These are phyloP conservation scores for Verticillium alfalfae DNA, from an alignment of 2,329 filamentous ascomycete genomes.

Conservation along the genomic window DNA sequence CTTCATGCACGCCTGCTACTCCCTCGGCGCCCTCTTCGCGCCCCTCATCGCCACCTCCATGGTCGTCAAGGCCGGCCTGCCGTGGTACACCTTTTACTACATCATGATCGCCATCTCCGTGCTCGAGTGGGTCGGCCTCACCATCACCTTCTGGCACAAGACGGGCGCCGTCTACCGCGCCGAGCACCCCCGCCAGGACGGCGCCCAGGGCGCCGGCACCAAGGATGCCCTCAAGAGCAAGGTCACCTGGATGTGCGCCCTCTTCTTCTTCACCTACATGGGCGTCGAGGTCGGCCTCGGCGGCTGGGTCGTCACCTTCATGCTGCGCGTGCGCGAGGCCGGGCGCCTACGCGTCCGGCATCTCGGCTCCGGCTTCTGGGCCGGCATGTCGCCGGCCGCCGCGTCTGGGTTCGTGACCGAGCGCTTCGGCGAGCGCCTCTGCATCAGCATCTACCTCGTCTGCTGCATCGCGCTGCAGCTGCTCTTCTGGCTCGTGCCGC, in stretches of 20 bases:
- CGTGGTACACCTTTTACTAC: conserved; percentile 68
- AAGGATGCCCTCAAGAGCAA: conserved; percentile 33
- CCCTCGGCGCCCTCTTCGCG: conserved; percentile 56
- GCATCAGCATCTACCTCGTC: conserved; percentile 55
- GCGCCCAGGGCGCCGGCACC: conserved; percentile 22
- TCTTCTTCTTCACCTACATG: conserved; percentile 70
- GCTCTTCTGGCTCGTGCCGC: conserved; percentile 50
- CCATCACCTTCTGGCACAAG: conserved; percentile 53
- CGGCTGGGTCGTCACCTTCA: conserved; percentile 77
- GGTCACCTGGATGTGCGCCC: conserved; percentile 60
- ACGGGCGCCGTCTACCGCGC: conserved; percentile 48
- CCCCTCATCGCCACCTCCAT: conserved; percentile 63
- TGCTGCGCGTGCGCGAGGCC: conserved; percentile 65
- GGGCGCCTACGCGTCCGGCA: conserved; percentile 62
- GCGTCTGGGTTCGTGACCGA: conserved; percentile 65
- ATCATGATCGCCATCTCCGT: conserved; percentile 54
- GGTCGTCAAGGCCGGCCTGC: conserved; percentile 51
- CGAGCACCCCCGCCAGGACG: conserved; percentile 21
- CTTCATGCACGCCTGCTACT: conserved; percentile 61
- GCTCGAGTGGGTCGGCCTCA: conserved; percentile 49
- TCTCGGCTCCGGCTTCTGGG: conserved; percentile 72
- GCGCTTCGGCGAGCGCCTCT: conserved; percentile 57
- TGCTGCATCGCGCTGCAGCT: conserved; percentile 57
- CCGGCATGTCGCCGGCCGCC: conserved; percentile 68
- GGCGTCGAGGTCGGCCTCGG: conserved; percentile 67